Percentiles rank a stretch among this genome's conserved stretches.
Evolutionary conservation across 768 basidiomycete genomes (phyloP).

Genomic region (Pisolithus marmoratus): DNA sequence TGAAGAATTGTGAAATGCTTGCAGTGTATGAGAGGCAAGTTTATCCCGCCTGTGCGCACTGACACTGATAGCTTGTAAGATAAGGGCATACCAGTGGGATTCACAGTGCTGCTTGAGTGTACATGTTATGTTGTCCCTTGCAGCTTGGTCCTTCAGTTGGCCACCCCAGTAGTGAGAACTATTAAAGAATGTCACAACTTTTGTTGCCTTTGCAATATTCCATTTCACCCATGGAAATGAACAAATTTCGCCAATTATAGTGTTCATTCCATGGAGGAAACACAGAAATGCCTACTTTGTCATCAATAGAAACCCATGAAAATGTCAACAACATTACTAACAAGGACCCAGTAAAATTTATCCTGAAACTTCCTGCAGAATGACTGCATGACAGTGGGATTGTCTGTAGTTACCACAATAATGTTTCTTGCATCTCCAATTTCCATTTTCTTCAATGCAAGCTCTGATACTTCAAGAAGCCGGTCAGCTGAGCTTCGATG

Average conservation of each 20-base stretch:
- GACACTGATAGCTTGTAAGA: constrained; percentile 18
- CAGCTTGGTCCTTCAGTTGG: constrained; percentile 17
- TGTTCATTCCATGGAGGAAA: constrained; percentile 24
- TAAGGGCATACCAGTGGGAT: constrained; percentile 19
- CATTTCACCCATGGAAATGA: constrained; percentile 19
- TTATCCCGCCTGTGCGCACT: constrained; percentile 2
- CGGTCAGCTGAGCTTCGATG: constrained; percentile 17
- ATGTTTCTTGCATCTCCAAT: constrained; percentile 13
- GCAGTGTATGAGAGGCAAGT: no score
- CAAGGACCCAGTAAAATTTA: constrained; percentile 22
- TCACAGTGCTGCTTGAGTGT: constrained; percentile 21
- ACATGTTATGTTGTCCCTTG: no score
- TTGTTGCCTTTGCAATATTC: constrained; percentile 9
- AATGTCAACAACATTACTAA: no score
- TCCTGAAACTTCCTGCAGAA: constrained; percentile 17
- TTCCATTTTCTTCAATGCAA: constrained; percentile 14
- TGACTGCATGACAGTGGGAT: constrained; percentile 27
- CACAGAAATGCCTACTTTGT: constrained; percentile 24
- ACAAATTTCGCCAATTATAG: constrained; percentile 6
- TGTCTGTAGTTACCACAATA: constrained; percentile 26
- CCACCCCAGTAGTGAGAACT: constrained; percentile 29
- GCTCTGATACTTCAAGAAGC: constrained; percentile 5
- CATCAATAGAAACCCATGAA: no score
- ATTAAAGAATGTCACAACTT: constrained; percentile 20
- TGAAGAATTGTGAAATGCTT: no score